Conservation (phyloP, 768 basidiomycete species). For the Suillus hirtellus region DNA sequence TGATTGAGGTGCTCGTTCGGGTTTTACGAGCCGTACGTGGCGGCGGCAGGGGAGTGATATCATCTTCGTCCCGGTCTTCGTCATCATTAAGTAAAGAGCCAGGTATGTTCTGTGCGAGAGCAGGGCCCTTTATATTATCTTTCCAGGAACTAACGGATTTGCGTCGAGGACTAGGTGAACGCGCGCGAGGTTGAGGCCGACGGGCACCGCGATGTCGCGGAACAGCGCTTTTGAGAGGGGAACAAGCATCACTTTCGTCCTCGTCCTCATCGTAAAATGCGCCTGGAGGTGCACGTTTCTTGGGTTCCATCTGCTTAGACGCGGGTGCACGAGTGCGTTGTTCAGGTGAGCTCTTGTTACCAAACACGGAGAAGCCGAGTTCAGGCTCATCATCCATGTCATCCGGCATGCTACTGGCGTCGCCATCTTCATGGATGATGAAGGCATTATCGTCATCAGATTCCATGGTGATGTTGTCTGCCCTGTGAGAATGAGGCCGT, state of each 20-base stretch:
- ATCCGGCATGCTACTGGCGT: not conserved
- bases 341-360: conserved; percentile 17
- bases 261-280: conserved; percentile 48
- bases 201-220: conserved; percentile 5
- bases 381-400: conserved; percentile 15
- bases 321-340: conserved; percentile 16
- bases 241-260: conserved; percentile 21
- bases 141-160: conserved; percentile 9
- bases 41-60: conserved; percentile 34
- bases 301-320: conserved; percentile 17
- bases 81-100: conserved; percentile 45
- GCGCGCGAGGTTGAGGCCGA: conserved; percentile 8
- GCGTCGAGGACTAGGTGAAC: conserved; percentile 7
- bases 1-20: conserved; percentile 13
- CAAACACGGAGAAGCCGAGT: conserved; percentile 34
- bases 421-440: conserved; percentile 9
- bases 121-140: conserved; percentile 15
- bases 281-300: conserved; percentile 42
- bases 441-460: conserved; percentile 13
- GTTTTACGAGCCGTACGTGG: conserved; percentile 16
- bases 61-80: conserved; percentile 32
- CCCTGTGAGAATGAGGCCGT: conserved; percentile 8
- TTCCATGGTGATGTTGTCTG: conserved; percentile 18
- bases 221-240: conserved; percentile 15
- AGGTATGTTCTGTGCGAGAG: conserved; percentile 38